Evolutionary conservation across 257 asterid species (phyloP).

Genomic region (Mitragyna speciosa): DNA sequence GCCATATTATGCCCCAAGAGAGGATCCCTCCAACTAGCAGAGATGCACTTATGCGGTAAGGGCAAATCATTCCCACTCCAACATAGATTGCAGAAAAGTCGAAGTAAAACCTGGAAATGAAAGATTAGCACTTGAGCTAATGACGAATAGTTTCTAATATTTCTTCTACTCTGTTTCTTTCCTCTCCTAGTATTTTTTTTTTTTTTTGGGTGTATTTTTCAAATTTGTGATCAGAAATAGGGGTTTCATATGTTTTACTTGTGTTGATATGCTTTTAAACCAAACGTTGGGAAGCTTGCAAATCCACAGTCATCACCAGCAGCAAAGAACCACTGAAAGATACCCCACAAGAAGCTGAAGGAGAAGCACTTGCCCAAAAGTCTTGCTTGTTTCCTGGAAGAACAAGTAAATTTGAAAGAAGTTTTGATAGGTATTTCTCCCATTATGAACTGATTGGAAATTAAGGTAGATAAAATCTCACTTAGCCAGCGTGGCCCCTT

Average conservation of each 20-base stretch:
- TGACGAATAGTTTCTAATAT: no score
- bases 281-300: conserved; percentile 58
- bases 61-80: conserved; percentile 83
- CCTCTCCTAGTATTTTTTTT: no score
- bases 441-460: no score
- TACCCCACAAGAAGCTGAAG: conserved; percentile 77
- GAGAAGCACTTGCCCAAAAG: conserved; percentile 51
- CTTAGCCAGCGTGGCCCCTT: conserved; percentile 71
- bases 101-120: conserved; percentile 56
- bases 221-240: neutral
- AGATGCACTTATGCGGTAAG: conserved; percentile 54
- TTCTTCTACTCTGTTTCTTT: neutral
- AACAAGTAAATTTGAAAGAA: neutral
- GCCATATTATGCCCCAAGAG: conserved; percentile 88
- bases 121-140: neutral
- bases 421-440: no score
- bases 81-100: conserved; percentile 76
- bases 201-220: neutral
- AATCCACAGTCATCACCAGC: conserved; percentile 65
- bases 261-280: conserved; percentile 54
- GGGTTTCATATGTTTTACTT: conserved; percentile 32
- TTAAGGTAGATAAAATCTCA: conserved; percentile 18
- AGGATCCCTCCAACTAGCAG: conserved; percentile 58
- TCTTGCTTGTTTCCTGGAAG: conserved; percentile 57
- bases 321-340: conserved; percentile 81